A percentile compares a stretch with the other conserved stretches of the same genome.
phyloP scores from a whole-genome alignment of 257 asterid genomes.

The Solanum appendiculatum region DNA sequence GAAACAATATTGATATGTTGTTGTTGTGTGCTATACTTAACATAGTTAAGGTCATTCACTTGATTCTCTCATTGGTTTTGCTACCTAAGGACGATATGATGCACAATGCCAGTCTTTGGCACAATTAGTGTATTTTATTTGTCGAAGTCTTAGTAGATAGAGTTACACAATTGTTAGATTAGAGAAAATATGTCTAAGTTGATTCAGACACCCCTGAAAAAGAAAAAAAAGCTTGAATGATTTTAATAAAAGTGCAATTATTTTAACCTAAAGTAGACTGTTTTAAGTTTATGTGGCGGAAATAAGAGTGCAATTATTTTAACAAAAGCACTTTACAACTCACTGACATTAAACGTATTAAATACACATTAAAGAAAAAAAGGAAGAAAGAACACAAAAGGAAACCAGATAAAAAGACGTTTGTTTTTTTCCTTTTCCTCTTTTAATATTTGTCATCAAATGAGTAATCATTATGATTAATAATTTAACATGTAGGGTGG shows the following conservation, averaged over 20 bases:
- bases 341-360: neutral
- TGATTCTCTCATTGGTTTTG: neutral
- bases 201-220: neutral
- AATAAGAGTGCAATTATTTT: too few relatives aligned
- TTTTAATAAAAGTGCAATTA: neutral
- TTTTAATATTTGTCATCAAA: neutral
- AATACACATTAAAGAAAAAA: neutral
- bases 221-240: neutral
- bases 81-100: neutral
- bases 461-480: neutral
- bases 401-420: neutral
- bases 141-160: neutral
- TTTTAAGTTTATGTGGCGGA: too few relatives aligned
- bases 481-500: neutral
- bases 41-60: neutral
- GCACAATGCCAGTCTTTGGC: neutral
- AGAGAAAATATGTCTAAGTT: neutral
- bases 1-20: too few relatives aligned
- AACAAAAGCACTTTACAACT: neutral
- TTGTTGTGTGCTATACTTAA: neutral
- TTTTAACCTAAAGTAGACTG: neutral
- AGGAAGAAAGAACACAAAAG: neutral
- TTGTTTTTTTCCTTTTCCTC: neutral
- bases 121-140: neutral
- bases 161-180: neutral